phyloP scores from a whole-genome alignment of 2,329 filamentous ascomycete genomes.

The Pseudopithomyces maydicus region DNA sequence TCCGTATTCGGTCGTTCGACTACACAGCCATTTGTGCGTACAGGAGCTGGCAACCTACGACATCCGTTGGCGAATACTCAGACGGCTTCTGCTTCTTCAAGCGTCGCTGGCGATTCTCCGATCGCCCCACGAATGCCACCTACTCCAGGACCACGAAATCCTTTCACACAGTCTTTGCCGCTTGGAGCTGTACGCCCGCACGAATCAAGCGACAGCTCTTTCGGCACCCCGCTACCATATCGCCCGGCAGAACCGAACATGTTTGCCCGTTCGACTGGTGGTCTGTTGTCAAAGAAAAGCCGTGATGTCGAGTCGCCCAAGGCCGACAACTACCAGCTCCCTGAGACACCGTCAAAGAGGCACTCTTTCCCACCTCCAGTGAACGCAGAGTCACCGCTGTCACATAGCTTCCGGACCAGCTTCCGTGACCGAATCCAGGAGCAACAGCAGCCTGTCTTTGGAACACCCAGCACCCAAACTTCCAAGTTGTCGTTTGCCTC shows the following conservation, averaged over 20 bases:
- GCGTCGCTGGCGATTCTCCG: slow-evolving; percentile 65
- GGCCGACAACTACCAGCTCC: slow-evolving; percentile 69
- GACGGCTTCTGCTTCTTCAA: slow-evolving; percentile 83
- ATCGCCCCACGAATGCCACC: slow-evolving; percentile 49
- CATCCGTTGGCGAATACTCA: slow-evolving; percentile 88
- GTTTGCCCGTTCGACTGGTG: slow-evolving; percentile 78
- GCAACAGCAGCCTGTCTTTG: slow-evolving; percentile 66
- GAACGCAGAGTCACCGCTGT: slow-evolving; percentile 53
- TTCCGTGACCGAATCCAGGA: slow-evolving; percentile 1
- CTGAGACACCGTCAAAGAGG: slow-evolving; percentile 96
- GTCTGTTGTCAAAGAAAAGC: slow-evolving; percentile 89
- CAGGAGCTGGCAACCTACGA: slow-evolving; percentile 45
- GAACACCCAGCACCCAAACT: slow-evolving; percentile 71
- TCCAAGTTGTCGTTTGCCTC: slow-evolving; percentile 69
- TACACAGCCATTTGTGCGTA: slow-evolving; percentile 26
- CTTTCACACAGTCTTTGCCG: slow-evolving; percentile 77
- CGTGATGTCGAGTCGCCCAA: slow-evolving; percentile 70
- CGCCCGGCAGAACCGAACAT: slow-evolving; percentile 73
- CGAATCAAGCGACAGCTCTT: slow-evolving; percentile 56
- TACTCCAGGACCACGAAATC: slow-evolving; percentile 27
- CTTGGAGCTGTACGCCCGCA: slow-evolving; percentile 64
- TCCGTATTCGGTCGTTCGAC: slow-evolving; percentile 54
- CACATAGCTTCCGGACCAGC: slow-evolving; percentile 3
- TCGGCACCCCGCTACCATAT: slow-evolving; percentile 77
- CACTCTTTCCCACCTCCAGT: slow-evolving; percentile 71